Evolutionary conservation across 768 basidiomycete species (phyloP), one percentile per base, ranked within the genome.

Genomic region (Boletus tylopilopsis): DNA sequence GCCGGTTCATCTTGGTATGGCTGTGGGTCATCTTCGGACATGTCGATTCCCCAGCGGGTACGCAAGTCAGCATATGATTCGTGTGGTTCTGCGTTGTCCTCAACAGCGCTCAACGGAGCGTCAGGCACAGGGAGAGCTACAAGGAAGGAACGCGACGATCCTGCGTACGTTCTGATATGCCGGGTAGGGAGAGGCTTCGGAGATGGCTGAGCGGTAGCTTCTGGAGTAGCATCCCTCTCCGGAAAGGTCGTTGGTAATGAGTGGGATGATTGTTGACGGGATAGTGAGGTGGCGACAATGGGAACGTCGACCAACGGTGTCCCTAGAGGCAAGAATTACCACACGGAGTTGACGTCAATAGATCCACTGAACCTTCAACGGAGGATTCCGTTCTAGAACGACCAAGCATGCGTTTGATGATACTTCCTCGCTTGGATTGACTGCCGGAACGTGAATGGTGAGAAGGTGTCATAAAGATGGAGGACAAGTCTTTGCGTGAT

Each of bases 31-130:
- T 87, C 85, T 59, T 90, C 90, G 2, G 85, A 84, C 30, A 80
- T 74, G 60, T 91, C 89, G 0, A 92, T 84, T 3, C 89, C 89
- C 85, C 85, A 90, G 18, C 89, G 77, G n/a, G 72, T 69, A 13
- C 90, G 82, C 40, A 92, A 67, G 43, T 85, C 81, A 12, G 80
- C 69, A 56, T 92, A 92, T 0, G 88, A 88, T 59, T 91, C 89
- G n/a, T 80, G 78, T 11, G 70, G 66, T 12, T 72, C 70, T 16
- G 76, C 67, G 41, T 79, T 79, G 21, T 81, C 78, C 22, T 78
- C 80, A 8, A 75, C 70, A 21, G 56, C 41, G 19, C 62, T 61
- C 16, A 70, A 67, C 5, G 49, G 22, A 40, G 57, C 42, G 67
- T 54, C 60, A 42, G 65, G 55, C 56, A 61, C 64, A 11, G 84